A percentile compares a stretch with the other conserved stretches of the same genome.
phyloP scores from a whole-genome alignment of 2,329 filamentous ascomycete species.

The Hymenoscyphus fraxineus region DNA sequence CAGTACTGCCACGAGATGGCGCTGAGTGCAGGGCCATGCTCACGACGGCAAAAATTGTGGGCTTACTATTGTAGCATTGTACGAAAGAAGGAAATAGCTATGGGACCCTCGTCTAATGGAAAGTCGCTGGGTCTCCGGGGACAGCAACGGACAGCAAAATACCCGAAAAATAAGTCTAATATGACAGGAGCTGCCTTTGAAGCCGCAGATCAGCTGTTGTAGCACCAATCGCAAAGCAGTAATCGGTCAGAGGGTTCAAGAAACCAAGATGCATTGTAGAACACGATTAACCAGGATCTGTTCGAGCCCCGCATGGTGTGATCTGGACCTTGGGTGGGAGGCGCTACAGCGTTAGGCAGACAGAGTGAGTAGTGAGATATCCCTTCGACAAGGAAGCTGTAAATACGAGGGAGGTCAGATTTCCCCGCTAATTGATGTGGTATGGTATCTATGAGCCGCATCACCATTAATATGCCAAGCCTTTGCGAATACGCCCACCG shows the following conservation, averaged over 20 bases:
- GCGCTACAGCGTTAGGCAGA: not conserved
- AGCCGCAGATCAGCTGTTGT: not conserved
- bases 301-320: not conserved
- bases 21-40: slow-evolving; percentile 13
- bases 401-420: not conserved
- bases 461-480: not conserved
- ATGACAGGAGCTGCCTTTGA: not conserved
- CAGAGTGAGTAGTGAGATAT: not conserved
- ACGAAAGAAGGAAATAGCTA: slow-evolving; percentile 31
- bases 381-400: not conserved
- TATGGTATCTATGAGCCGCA: slow-evolving; percentile 5
- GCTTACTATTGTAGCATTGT: slow-evolving; percentile 5
- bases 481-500: not conserved
- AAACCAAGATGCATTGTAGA: slow-evolving; percentile 10
- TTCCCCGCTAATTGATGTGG: not conserved
- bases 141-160: not conserved
- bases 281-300: slow-evolving; percentile 1
- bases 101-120: slow-evolving; percentile 18
- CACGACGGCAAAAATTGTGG: not conserved
- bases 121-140: not conserved
- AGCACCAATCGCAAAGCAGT: not conserved
- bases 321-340: not conserved
- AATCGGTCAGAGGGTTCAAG: not conserved
- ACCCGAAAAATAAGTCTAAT: not conserved
- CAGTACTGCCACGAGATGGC: slow-evolving; percentile 15